Base-by-base conservation (phyloP, 257 asterid genomes). In the Sherardia arvensis region DNA sequence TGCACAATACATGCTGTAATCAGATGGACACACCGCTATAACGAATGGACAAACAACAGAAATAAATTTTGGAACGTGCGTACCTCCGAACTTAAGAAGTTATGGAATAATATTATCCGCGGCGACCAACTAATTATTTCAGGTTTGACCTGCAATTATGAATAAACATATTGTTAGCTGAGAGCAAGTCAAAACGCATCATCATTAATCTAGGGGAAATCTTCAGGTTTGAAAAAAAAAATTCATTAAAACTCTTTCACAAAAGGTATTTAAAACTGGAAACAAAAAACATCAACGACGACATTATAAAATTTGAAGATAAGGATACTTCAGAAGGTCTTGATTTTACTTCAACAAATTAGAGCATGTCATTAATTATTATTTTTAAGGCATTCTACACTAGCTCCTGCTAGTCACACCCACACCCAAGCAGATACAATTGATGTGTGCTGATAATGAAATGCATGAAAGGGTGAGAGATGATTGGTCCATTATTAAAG, bases 121-220 rank as follows among this genome's bases (percentile, higher is more conserved):
- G 96, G 96, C 45, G 85, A 67, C 96, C 95, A 89, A 85, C 83
- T 84, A 64, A 89, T 43, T 70, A 89, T 71, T 81, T 86, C 96
- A 71, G 96, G 95, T 72, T 77, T 86, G 53, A 89, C 87, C 96
- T 89, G 77, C 70, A 38, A n/a, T 27, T 53, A 21, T 53, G 58
- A 45, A 64, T 56, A 47, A 65, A 22, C 47, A 72, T 21, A 17
- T 20, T 15, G 33, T 29, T 45, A n/a, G 21, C 40, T 25, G 25
- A 17, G 60, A 4, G 22, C 10, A 20, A 68, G 28, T 43, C 9
- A 26, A 27, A 6, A n/a, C 29, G 20, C 20, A 22, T 48, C 51
- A 45, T 14, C 28, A 33, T 17, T 26, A 2, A 64, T 9, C 25
- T 17, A 38, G 0, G 5, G 14, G 18, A 38, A 38, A 38, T 38